Base-by-base conservation (phyloP, 2,329 filamentous ascomycete genomes). In the Harringtonia aguacate region DNA sequence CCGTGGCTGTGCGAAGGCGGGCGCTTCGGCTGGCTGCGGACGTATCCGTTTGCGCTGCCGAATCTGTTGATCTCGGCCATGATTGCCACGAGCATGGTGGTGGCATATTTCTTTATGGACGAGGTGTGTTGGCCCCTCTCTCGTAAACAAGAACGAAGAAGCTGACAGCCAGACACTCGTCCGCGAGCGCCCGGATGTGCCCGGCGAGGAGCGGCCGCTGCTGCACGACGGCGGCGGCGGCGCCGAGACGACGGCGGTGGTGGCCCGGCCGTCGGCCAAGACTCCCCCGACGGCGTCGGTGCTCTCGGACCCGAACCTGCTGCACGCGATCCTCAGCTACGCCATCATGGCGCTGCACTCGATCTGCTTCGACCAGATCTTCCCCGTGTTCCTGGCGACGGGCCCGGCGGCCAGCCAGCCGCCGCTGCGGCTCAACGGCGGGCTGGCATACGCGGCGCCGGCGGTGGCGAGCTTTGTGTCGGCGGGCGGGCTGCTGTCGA, bases 301-400 rank as follows among this genome's bases (percentile, higher is more conserved):
- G 20, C 12, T 41, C 6, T 20, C 42, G 8, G 22, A 39, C 2
- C 4, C 35, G 15, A 13, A 42, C 21, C 39, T 49, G 8, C 14
- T 35, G 12, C 44, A 46, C 38, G 22, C 44, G 8, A 10, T 44
- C 8, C 4, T 41, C 29, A 39, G 13, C 24, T 49, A 49, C 38
- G 44, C 24, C 6, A 21, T 41, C 41, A 39, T 49, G 44, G 44
- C 47, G 3, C 7, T 49, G 6, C 47, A 49, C 39, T 14, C 41
- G 6, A 33, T 49, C 30, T 49, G 47, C 39, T 49, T 46, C 30
- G 47, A 49, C 39, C 47, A 49, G 47, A 39, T 49, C 21, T 46
- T 46, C n/a, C 47, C 47, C 27, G 47, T 44, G 15, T 49, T 49
- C 17, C 37, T 49, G 14, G 38, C 41, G 15, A 46, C 47, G 1